Conservation (phyloP, 345 rosid species). For the Chamaenerion angustifolium region DNA sequence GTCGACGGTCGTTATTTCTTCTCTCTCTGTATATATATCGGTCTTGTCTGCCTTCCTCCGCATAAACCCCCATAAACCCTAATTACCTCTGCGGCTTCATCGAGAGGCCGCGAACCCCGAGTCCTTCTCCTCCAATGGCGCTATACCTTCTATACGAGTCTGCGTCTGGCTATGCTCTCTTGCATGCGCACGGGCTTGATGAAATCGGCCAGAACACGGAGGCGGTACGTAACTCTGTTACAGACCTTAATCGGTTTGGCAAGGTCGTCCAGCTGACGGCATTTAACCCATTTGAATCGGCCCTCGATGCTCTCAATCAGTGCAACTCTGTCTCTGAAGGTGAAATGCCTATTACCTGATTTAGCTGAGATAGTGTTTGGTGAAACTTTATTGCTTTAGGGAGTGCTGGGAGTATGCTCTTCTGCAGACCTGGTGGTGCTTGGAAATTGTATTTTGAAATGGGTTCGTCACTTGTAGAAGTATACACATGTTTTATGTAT, state of each 20-base stretch:
- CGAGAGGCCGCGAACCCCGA: background rate
- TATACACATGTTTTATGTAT: too few species aligned
- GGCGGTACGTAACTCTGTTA: conserved; percentile 60
- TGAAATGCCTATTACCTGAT: conserved; percentile 4
- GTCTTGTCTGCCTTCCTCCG: too few species aligned
- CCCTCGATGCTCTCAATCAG: conserved; percentile 68
- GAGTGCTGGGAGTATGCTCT: background rate
- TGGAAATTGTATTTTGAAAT: too few species aligned
- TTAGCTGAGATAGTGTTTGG: background rate
- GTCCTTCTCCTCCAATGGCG: conserved; percentile 26
- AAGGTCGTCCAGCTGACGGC: conserved; percentile 67
- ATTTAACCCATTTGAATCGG: conserved; percentile 49
- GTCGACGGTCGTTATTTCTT: too few species aligned
- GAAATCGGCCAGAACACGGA: conserved; percentile 77
- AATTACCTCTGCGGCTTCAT: too few species aligned
- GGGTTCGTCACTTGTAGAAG: too few species aligned
- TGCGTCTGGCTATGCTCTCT: conserved; percentile 55
- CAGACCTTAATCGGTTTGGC: conserved; percentile 61
- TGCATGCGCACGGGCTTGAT: conserved; percentile 49
- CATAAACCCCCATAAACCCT: too few species aligned
- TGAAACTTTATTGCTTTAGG: background rate
- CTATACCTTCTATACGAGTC: conserved; percentile 47
- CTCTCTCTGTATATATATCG: too few species aligned
- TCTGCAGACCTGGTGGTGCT: too few species aligned
- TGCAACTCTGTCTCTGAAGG: conserved; percentile 83